phyloP scores from a whole-genome alignment of 2,329 filamentous ascomycete species.

The Neofusicoccum cordaticola region DNA sequence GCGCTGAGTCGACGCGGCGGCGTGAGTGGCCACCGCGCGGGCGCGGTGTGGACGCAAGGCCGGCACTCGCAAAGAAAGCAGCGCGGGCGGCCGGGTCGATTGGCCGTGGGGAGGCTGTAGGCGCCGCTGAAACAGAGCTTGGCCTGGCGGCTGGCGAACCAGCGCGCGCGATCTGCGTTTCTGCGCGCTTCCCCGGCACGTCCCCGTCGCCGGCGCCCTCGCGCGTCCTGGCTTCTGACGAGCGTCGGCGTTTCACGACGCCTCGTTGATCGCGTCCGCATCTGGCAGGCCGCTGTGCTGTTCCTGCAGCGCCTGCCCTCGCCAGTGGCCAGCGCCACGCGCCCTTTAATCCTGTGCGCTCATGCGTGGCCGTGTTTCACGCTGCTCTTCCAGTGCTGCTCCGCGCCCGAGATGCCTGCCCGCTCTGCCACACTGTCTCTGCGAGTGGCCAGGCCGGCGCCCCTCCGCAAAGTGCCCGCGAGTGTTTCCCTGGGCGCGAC shows the following conservation, averaged over 20 bases:
- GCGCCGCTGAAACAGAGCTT: constrained; percentile 1
- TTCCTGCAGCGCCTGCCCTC: constrained; percentile 8
- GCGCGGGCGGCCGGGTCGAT: neutral
- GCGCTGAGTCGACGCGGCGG: neutral
- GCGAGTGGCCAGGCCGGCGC: neutral
- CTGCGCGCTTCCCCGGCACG: neutral
- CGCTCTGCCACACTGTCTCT: neutral
- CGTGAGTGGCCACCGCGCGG: neutral
- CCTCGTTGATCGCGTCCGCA: neutral
- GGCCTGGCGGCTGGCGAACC: neutral
- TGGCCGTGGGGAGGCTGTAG: neutral
- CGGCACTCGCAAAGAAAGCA: neutral
- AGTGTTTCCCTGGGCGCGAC: constrained; percentile 2
- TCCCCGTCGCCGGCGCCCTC: neutral
- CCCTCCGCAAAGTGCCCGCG: constrained; percentile 1
- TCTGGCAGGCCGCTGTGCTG: neutral
- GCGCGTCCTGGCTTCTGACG: neutral
- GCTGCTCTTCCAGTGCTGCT: neutral
- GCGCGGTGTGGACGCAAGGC: neutral
- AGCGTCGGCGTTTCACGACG: constrained; percentile 10
- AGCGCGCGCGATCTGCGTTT: neutral
- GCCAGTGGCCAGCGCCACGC: neutral
- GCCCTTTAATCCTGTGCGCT: constrained; percentile 3
- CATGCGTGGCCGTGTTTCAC: constrained; percentile 6
- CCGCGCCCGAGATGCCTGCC: neutral